Base-by-base conservation (phyloP, 2,329 filamentous ascomycete species). In the Leptoxyphium fumago region DNA sequence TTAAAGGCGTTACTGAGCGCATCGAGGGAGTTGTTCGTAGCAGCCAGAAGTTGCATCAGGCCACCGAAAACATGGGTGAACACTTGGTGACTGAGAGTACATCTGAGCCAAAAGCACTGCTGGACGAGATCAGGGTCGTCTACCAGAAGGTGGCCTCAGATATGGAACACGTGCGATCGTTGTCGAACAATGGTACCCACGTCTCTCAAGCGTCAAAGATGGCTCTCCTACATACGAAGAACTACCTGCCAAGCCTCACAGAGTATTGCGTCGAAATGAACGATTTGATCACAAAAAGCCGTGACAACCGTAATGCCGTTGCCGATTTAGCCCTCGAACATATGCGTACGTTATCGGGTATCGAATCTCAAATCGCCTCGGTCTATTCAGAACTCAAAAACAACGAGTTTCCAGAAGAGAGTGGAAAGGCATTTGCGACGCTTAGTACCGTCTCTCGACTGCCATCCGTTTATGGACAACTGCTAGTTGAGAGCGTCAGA, bases 401-500 rank as follows among this genome's bases (percentile, higher is more conserved):
- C 2, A 65, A 95, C 39, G 80, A 81, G 49, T 71, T 84, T 41
- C 77, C 82, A 7, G 76, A 83, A 46, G 83, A 91, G 47, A 83
- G 84, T 39, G 72, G 83, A 57, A 78, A 84, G 29, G 81, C 83
- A 0, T 88, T 95, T 58, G 82, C 94, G 49, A 75, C 84, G 36
- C 71, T 98, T 17, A 78, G 80, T 14, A 71, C 85, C 17, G 80
- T 95, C 30, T 80, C 88, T 38, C 79, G 88, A 49, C 73, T 96
- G 28, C 91, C 91, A 0, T 81, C 82, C 45, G 79, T 94, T 54
- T 98, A 96, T 60, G 88, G 88, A 0, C 88, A 87, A 2, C 83
- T 94, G 46, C 69, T 94, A 15, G 76, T 85, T 2, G 91, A 98
- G 63, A 82, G 86, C 13, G 77, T 95, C 36, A 77, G 84, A 45